Evolutionary conservation across 768 basidiomycete genomes (phyloP).

Genomic region (Lactarius pseudohatsudake): DNA sequence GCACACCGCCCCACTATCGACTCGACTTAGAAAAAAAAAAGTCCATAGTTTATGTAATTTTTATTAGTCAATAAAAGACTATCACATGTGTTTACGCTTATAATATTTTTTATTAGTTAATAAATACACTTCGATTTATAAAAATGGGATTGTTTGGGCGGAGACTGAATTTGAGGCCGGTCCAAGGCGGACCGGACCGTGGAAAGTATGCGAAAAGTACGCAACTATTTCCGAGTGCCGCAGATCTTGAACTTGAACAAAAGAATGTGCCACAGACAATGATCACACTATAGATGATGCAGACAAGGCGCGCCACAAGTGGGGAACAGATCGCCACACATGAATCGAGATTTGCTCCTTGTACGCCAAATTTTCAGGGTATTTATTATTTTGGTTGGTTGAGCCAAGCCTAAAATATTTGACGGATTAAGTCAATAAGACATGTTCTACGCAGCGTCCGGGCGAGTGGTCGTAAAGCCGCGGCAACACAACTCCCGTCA

Average conservation of each 20-base stretch:
- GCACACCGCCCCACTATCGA: no score
- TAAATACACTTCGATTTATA: no score
- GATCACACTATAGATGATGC: not conserved
- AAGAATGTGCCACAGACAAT: not conserved
- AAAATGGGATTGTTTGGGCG: no score
- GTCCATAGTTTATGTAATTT: no score
- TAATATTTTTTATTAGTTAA: no score
- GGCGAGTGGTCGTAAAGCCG: not conserved
- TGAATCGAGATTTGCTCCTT: not conserved
- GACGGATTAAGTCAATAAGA: not conserved
- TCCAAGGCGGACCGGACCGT: no score
- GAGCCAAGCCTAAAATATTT: not conserved
- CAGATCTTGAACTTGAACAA: not conserved
- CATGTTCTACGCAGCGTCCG: not conserved
- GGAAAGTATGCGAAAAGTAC: no score
- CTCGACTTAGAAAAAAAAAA: no score
- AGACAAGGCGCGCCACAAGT: not conserved
- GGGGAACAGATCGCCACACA: not conserved
- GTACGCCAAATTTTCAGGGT: not conserved
- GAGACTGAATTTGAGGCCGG: no score
- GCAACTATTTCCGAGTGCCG: not conserved
- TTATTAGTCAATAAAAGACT: no score
- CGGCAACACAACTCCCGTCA: not conserved
- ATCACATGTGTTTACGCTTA: no score
- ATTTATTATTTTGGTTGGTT: not conserved